Evolutionary conservation across 75 land plant species (phyloP), one percentile per base, ranked within the genome.

Genomic region (Larix kaempferi): DNA sequence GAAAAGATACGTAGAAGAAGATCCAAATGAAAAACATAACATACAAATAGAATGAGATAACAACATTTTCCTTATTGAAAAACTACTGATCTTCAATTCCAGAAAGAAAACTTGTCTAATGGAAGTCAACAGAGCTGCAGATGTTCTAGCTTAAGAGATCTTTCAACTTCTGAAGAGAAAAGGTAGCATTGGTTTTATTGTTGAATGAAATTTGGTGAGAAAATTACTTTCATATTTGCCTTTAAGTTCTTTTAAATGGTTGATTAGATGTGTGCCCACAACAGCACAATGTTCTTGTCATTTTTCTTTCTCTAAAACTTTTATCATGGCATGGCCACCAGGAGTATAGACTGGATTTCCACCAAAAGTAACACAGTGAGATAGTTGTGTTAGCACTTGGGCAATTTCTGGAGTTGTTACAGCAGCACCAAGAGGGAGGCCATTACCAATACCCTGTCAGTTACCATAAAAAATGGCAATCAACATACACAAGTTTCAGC

Each of bases 351-450:
- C 91, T 21, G 99, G 99, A 73, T 95, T 97, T n/a, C 99, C 99
- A 59, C 99, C 98, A 78, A 96, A 97, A 39, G 99, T 97, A 78
- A 95, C 95, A 81, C 91, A 97, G 80, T 92, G 94, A 64, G 78
- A 79, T 21, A 94, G 79, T 13, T 87, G 91, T 49, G 95, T 88
- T 80, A 97, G 74, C 57, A 91, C 93, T 75, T 87, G 78, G 59
- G 99, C 99, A 64, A 97, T 97, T 79, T 97, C 89, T 37, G 98
- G 98, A 73, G 99, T 97, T 15, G 99, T 97, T 15, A 97, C 92
- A 33, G 94, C 99, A 35, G 99, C 99, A 39, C 94, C 99, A 54
- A 94, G 79, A 35, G 99, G 99, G 67, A 95, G 89, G 33, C 99
- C 99, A 87, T 97, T 97, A 52, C 99, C 99, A 80, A 97, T 89